These are phyloP conservation scores for Globisporangium megalacanthum DNA, from an alignment of 352 stramenopile species.

Conservation along the genomic window DNA sequence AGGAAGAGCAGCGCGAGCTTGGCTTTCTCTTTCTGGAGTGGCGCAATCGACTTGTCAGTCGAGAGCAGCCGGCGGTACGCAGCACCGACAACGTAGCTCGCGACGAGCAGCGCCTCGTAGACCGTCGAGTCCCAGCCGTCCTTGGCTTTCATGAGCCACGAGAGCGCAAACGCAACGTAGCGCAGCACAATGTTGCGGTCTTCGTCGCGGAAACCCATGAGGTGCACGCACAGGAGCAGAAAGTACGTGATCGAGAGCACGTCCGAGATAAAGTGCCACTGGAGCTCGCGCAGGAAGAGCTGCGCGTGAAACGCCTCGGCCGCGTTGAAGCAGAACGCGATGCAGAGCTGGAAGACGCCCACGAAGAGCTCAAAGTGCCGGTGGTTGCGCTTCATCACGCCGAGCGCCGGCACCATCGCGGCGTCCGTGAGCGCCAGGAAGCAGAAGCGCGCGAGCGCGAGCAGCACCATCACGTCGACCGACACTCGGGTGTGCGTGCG, in stretches of 20 bases:
- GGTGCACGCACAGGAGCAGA: conserved; percentile 77
- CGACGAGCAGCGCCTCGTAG: conserved; percentile 67
- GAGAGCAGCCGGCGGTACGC: conserved; percentile 49
- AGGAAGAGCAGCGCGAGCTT: conserved; percentile 43
- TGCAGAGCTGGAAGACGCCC: conserved; percentile 75
- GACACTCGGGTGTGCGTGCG: too few relatives aligned
- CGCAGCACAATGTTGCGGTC: conserved; percentile 82
- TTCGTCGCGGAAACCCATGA: conserved; percentile 80
- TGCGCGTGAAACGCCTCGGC: conserved; percentile 59
- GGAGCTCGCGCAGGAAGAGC: conserved; percentile 61
- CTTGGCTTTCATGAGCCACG: conserved; percentile 85
- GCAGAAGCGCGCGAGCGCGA: conserved; percentile 50
- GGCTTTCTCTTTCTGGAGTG: conserved; percentile 51
- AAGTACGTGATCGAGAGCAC: conserved; percentile 85
- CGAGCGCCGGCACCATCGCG: conserved; percentile 69
- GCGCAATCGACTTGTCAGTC: conserved; percentile 35
- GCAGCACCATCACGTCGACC: conserved; percentile 24
- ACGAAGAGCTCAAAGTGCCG: conserved; percentile 89
- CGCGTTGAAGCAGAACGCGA: conserved; percentile 81
- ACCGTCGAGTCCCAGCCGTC: conserved; percentile 71
- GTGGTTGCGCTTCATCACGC: conserved; percentile 75
- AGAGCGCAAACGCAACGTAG: conserved; percentile 75
- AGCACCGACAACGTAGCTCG: conserved; percentile 46
- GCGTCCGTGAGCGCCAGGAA: conserved; percentile 70
- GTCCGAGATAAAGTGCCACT: conserved; percentile 88